Conservation (phyloP, 192 early-diverging fungal genomes). For the Phycomyces blakesleeanus region DNA sequence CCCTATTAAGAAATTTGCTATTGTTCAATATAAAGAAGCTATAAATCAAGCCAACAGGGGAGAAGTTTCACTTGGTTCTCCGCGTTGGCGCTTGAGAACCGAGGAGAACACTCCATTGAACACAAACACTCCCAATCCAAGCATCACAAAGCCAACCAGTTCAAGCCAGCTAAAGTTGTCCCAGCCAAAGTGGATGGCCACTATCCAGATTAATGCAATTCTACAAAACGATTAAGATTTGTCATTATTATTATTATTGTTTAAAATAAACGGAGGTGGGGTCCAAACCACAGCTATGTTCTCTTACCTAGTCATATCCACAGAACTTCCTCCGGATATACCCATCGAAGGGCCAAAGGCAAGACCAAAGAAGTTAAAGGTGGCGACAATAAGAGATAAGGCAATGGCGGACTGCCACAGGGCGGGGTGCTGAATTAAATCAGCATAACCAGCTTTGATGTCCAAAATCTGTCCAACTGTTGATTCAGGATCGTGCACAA, state of each 20-base stretch:
- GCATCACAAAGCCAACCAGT: conserved; percentile 21
- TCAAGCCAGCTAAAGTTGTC: conserved; percentile 26
- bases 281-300: too few relatives aligned
- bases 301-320: conserved; percentile 26
- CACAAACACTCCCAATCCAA: conserved; percentile 21
- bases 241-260: too few relatives aligned
- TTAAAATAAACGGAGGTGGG: too few relatives aligned
- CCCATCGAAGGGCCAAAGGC: conserved; percentile 22
- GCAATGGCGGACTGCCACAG: conserved; percentile 24
- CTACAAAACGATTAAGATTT: conserved; percentile 1
- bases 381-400: conserved; percentile 20
- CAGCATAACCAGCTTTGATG: conserved; percentile 6
- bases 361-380: conserved; percentile 31
- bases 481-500: not conserved
- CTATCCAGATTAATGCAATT: conserved; percentile 20
- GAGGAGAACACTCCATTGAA: conserved; percentile 28
- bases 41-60: conserved; percentile 7
- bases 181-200: conserved; percentile 25
- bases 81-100: not conserved
- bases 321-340: conserved; percentile 16
- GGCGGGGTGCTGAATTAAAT: conserved; percentile 1
- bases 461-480: conserved; percentile 1
- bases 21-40: not conserved
- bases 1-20: too few relatives aligned
- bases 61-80: not conserved